Evolutionary conservation across 2,329 filamentous ascomycete species (phyloP).

Genomic region (Penicillium sp.): DNA sequence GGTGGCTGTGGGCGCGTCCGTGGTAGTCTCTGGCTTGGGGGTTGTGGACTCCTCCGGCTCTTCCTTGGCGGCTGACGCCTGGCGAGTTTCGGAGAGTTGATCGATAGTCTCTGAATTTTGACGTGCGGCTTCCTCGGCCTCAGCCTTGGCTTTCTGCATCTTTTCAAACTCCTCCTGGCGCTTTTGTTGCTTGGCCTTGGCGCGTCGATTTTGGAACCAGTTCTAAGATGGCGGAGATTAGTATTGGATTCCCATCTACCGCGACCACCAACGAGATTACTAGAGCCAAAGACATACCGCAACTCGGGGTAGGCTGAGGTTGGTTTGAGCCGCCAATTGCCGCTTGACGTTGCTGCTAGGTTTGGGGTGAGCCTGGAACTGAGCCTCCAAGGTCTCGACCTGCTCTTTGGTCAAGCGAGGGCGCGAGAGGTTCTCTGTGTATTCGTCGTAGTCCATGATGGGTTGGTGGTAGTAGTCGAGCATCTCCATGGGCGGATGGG

Average conservation of each 20-base stretch:
- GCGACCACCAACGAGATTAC: background rate
- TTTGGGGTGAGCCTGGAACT: slow-evolving; percentile 58
- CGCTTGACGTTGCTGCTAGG: slow-evolving; percentile 58
- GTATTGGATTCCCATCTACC: background rate
- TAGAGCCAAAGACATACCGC: slow-evolving; percentile 48
- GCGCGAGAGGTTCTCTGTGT: slow-evolving; percentile 55
- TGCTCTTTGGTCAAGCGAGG: slow-evolving; percentile 59
- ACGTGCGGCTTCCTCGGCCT: slow-evolving; percentile 44
- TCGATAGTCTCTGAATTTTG: slow-evolving; percentile 38
- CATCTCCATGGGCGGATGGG: slow-evolving; percentile 50
- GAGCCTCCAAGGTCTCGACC: slow-evolving; percentile 56
- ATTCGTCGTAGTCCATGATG: slow-evolving; percentile 55
- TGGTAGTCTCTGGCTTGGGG: slow-evolving; percentile 37
- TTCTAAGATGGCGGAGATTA: slow-evolving; percentile 46
- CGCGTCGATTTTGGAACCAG: slow-evolving; percentile 60
- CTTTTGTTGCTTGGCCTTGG: slow-evolving; percentile 59
- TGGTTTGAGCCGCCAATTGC: slow-evolving; percentile 56
- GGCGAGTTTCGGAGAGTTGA: slow-evolving; percentile 32
- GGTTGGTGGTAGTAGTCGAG: slow-evolving; percentile 51
- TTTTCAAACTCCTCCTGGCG: slow-evolving; percentile 57
- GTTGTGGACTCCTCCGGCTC: slow-evolving; percentile 35
- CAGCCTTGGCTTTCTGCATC: slow-evolving; percentile 49
- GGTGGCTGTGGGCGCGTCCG: slow-evolving; percentile 20
- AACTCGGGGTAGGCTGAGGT: slow-evolving; percentile 56
- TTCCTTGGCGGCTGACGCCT: slow-evolving; percentile 30